Base-by-base conservation (phyloP, 2,329 filamentous ascomycete species). In the Sporothrix variecibatus region DNA sequence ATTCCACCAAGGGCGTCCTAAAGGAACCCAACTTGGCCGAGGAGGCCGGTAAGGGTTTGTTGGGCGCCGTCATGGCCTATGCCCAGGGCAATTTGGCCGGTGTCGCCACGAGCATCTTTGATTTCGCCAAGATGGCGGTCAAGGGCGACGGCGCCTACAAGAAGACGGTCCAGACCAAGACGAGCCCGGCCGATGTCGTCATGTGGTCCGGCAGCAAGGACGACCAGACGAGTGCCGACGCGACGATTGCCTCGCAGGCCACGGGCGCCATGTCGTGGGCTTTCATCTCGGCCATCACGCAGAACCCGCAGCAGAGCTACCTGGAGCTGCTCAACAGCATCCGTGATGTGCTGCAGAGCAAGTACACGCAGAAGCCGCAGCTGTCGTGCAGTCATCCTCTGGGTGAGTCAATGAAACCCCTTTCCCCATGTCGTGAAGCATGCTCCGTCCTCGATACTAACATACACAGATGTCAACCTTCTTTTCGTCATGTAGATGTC, bases 201-300 rank as follows among this genome's bases (percentile, higher is more conserved):
- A 98, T 98, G 94, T 96, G 95, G 90, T 97, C 94, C 72, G 96
- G 96, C 73, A 97, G 94, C 85, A 98, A 98, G 83, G 96, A 98
- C 81, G 91, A 93, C 78, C 96, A 99, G 84, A 99, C 95, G 79
- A 97, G 94, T 77, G 93, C 94, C 83, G 96, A 99, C 82, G 95
- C 95, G n/a, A 93, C 91, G 26, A 98, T 98, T 79, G 90, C 88
- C 49, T 92, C 94, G 71, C 89, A 98, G 83, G 95, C 96, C 38
- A 98, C 96, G 0, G 96, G 96, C 71, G 96, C 96, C 80, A 98
- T 99, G 96, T 97, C 94, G 1, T 98, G 93, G 91, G 96, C 96
- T 11, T 99, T 99, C 82, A 95, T 99, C 81, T 92, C 87, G 5
- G 92, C 95, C 60, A 88, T 99, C 78, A 95, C 94, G 86, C 97